Evolutionary conservation across 768 basidiomycete species (phyloP).

Genomic region (Leccinum subgranulosum): DNA sequence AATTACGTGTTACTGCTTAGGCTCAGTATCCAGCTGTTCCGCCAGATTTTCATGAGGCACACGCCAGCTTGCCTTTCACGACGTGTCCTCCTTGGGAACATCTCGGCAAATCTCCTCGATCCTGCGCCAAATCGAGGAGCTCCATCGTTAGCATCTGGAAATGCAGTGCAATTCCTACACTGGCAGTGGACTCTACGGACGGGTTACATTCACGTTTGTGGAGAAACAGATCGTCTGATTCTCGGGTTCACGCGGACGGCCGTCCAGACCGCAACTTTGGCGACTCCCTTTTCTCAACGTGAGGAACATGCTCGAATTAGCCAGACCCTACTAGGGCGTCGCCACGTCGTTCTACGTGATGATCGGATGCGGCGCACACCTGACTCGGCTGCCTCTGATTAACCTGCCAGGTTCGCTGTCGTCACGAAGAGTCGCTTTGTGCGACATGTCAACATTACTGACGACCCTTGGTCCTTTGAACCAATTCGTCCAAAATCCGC

Average conservation of each 20-base stretch:
- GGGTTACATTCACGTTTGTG: slow-evolving; percentile 1
- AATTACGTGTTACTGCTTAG: slow-evolving; percentile 10
- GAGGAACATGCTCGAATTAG: neutral
- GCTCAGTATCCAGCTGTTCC: slow-evolving; percentile 9
- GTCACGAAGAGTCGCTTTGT: neutral
- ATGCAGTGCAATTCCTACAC: neutral
- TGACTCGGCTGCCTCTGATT: neutral
- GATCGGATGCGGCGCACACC: neutral
- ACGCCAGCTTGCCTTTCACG: slow-evolving; percentile 6
- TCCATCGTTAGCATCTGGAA: slow-evolving; percentile 1
- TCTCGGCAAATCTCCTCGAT: slow-evolving; percentile 20
- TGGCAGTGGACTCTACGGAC: neutral
- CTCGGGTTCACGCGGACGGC: slow-evolving; percentile 6
- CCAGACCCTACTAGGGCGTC: neutral
- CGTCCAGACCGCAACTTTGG: slow-evolving; percentile 11
- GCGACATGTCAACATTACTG: neutral
- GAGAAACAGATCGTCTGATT: slow-evolving; percentile 12
- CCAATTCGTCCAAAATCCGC: slow-evolving; percentile 3
- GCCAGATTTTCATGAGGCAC: slow-evolving; percentile 24
- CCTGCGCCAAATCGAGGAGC: neutral
- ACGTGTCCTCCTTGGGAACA: slow-evolving; percentile 25
- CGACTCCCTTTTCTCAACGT: slow-evolving; percentile 9
- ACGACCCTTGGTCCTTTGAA: slow-evolving; percentile 2
- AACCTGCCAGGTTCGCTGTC: neutral
- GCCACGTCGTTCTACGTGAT: neutral